Conservation (phyloP, 257 asterid genomes). For the Ilex asprella region DNA sequence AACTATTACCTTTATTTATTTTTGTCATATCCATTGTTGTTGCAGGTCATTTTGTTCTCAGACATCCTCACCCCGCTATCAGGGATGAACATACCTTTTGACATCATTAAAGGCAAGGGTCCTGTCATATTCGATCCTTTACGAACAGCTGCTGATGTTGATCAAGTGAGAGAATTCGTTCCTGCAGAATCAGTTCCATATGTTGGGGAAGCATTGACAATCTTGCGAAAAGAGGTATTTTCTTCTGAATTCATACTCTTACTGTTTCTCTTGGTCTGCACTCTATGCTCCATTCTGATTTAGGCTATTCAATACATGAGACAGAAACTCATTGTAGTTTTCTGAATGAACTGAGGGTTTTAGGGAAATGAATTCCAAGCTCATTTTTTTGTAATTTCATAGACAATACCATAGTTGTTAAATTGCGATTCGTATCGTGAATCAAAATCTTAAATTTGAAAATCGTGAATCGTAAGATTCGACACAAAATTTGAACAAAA, state of each 20-base stretch:
- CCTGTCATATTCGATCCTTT: constrained; percentile 90
- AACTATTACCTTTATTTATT: not conserved
- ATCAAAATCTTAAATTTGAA: too few relatives aligned
- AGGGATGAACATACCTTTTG: constrained; percentile 98
- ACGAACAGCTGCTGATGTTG: constrained; percentile 58
- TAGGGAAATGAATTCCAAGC: too few relatives aligned
- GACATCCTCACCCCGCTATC: constrained; percentile 97
- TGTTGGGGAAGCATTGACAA: constrained; percentile 89
- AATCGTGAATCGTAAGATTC: too few relatives aligned
- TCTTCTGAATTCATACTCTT: constrained; percentile 1
- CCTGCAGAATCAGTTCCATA: constrained; percentile 94
- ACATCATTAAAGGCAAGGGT: constrained; percentile 93
- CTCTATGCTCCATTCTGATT: too few relatives aligned
- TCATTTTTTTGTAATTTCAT: too few relatives aligned
- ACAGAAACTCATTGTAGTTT: too few relatives aligned
- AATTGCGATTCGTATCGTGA: too few relatives aligned
- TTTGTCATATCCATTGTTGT: constrained; percentile 7
- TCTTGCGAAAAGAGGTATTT: constrained; percentile 83
- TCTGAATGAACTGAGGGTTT: too few relatives aligned
- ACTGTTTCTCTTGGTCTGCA: too few relatives aligned
- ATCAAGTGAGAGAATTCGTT: constrained; percentile 72
- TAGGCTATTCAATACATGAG: too few relatives aligned
- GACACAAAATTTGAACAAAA: too few relatives aligned
- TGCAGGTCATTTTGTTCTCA: constrained; percentile 94
- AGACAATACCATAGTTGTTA: too few relatives aligned